Conservation (phyloP, 164 flowering plant genomes). For the Platanus orientalis region DNA sequence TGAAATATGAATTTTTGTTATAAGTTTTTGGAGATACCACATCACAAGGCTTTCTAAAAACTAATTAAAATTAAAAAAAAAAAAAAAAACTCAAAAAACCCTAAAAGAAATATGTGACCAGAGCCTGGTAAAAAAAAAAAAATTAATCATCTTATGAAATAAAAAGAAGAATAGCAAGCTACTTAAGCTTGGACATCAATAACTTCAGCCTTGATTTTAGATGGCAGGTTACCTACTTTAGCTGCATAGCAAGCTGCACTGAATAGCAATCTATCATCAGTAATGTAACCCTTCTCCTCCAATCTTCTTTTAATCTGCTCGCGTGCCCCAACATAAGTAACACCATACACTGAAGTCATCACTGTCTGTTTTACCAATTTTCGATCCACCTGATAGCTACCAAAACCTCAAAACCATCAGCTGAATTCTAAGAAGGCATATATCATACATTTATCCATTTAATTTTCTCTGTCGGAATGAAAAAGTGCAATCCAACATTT, state of each 20-base stretch:
- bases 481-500: neutral
- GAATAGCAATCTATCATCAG: constrained; percentile 72
- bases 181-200: too few species aligned
- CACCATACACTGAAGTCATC: constrained; percentile 99
- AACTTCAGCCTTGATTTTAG: neutral
- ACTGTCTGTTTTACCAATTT: constrained; percentile 97
- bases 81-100: too few species aligned
- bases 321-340: constrained; percentile 95
- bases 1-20: too few species aligned
- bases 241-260: constrained; percentile 91
- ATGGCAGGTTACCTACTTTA: constrained; percentile 48
- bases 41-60: too few species aligned
- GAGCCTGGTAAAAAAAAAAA: too few species aligned
- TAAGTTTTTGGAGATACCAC: too few species aligned
- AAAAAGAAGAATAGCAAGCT: too few species aligned
- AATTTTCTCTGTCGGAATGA: neutral
- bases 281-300: constrained; percentile 71
- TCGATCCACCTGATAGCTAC: constrained; percentile 76
- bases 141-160: too few species aligned
- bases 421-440: neutral
- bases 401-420: constrained; percentile 22
- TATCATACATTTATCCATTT: neutral
- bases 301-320: constrained; percentile 92
- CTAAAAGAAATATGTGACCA: too few species aligned
- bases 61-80: too few species aligned